These are phyloP conservation scores for Candida chilensis DNA, from an alignment of 805 yeast species.

Conservation along the genomic window DNA sequence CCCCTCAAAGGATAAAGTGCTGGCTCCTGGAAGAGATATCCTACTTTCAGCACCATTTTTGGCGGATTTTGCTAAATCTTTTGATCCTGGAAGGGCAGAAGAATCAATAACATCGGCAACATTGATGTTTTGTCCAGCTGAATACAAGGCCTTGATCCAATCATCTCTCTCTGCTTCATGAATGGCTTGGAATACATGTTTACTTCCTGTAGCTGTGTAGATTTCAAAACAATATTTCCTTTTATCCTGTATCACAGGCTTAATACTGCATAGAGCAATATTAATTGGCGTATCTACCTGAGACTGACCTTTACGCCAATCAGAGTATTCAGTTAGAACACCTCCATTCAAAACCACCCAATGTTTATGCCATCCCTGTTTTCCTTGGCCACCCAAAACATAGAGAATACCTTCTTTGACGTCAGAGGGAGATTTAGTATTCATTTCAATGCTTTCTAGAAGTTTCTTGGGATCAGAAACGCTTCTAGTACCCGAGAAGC, in stretches of 20 bases:
- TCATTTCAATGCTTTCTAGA: constrained; percentile 3
- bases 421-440: constrained; percentile 1
- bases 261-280: constrained; percentile 58
- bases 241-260: constrained; percentile 33
- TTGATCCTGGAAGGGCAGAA: too few species aligned
- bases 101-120: too few species aligned
- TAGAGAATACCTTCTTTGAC: constrained; percentile 38
- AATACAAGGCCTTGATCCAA: constrained; percentile 60
- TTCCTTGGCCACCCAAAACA: constrained; percentile 50
- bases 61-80: too few species aligned
- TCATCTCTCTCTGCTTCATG: constrained; percentile 54
- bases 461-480: too few species aligned
- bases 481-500: too few species aligned
- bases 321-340: constrained; percentile 58
- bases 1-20: too few species aligned
- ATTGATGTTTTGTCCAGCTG: constrained; percentile 52
- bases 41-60: too few species aligned
- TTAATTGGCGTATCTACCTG: constrained; percentile 62
- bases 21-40: too few species aligned
- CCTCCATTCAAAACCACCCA: constrained; percentile 77
- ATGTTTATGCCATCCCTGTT: constrained; percentile 79
- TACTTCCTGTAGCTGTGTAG: constrained; percentile 55
- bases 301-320: constrained; percentile 67
- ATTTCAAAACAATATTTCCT: constrained; percentile 64
- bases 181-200: constrained; percentile 68